A percentile compares a stretch with the other conserved stretches of the same genome.
Evolutionary conservation across 192 early-diverging fungal genomes (phyloP).

Genomic region (Diversispora epigaea): DNA sequence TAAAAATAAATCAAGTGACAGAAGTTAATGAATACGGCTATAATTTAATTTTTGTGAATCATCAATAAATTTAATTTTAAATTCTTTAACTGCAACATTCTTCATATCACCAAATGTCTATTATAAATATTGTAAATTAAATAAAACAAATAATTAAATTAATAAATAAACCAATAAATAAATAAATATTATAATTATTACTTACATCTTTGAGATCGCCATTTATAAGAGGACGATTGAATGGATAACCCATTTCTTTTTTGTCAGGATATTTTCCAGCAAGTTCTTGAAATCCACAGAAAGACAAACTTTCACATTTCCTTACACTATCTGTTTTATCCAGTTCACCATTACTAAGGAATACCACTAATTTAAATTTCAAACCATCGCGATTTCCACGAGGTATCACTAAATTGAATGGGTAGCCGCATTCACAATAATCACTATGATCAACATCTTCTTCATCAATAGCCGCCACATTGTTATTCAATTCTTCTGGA

Average conservation of each 20-base stretch:
- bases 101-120: no score
- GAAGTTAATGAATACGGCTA: no score
- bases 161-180: no score
- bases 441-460: background rate
- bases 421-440: constrained; percentile 21
- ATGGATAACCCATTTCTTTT: constrained; percentile 4
- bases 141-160: no score
- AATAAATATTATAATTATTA: no score
- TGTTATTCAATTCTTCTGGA: background rate
- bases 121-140: no score
- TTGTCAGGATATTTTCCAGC: constrained; percentile 1
- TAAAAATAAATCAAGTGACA: no score
- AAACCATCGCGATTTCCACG: background rate
- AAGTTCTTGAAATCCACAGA: background rate
- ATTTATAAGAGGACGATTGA: constrained; percentile 9
- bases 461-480: background rate
- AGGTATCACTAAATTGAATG: constrained; percentile 1
- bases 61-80: no score
- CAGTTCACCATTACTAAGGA: background rate
- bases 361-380: constrained; percentile 21
- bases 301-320: constrained; percentile 10
- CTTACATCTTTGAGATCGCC: background rate
- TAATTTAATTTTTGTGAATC: no score
- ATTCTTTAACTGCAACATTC: no score
- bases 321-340: background rate